Conservation (phyloP, 129 eudicot species). For the Tanacetum coccineum region DNA sequence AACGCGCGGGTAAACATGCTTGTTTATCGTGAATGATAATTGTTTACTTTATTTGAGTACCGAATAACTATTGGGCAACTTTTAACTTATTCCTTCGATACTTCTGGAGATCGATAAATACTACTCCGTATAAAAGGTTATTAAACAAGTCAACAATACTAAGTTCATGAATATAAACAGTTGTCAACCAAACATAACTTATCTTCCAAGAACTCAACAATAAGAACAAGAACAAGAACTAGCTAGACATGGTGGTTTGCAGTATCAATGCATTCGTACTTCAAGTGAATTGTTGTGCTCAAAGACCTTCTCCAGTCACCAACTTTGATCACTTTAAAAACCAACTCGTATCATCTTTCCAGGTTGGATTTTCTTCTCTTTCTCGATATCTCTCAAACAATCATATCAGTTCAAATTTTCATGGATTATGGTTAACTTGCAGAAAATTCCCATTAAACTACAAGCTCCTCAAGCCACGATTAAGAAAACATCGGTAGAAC, state of each 20-base stretch:
- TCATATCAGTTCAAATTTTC: neutral
- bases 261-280: conserved; percentile 16
- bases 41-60: neutral
- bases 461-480: conserved; percentile 27
- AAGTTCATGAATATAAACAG: neutral
- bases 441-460: conserved; percentile 24
- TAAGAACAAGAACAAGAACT: conserved; percentile 19
- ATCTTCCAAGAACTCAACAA: neutral
- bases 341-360: conserved; percentile 39
- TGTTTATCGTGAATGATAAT: too few species aligned
- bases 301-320: conserved; percentile 37
- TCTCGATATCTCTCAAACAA: neutral
- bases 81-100: conserved; percentile 2
- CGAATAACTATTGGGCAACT: neutral
- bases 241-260: conserved; percentile 25
- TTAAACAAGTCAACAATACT: conserved; percentile 4
- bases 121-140: neutral
- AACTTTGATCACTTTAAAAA: conserved; percentile 29
- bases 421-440: conserved; percentile 34
- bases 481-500: conserved; percentile 39
- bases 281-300: conserved; percentile 36
- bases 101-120: neutral
- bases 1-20: too few species aligned
- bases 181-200: neutral
- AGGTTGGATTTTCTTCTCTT: conserved; percentile 20